A percentile compares a stretch with the other conserved stretches of the same genome.
phyloP scores from a whole-genome alignment of 805 yeast species.

The Torulaspora gathmanii region DNA sequence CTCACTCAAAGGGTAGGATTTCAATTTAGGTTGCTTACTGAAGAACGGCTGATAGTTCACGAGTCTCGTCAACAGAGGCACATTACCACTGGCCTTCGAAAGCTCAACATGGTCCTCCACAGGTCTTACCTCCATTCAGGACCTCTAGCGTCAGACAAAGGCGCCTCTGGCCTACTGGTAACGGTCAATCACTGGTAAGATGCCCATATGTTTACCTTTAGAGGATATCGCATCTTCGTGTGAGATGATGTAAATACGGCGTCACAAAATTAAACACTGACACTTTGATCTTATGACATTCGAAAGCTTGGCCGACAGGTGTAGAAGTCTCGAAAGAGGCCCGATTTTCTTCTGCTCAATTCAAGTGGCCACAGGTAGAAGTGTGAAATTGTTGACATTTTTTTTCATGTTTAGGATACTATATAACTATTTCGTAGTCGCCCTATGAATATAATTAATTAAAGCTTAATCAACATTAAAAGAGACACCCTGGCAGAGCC shows the following conservation, averaged over 20 bases:
- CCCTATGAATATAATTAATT: too few relatives aligned
- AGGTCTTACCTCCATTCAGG: slow-evolving; percentile 22
- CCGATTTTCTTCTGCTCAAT: too few relatives aligned
- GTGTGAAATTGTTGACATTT: too few relatives aligned
- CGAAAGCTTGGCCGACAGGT: background rate
- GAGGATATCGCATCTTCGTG: background rate
- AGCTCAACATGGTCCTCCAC: slow-evolving; percentile 30
- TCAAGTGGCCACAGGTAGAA: too few relatives aligned
- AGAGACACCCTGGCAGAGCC: too few relatives aligned
- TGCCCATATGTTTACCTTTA: slow-evolving; percentile 9
- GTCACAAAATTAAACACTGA: slow-evolving; percentile 5
- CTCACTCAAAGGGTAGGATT: slow-evolving; percentile 43
- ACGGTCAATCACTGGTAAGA: background rate
- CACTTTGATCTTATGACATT: background rate
- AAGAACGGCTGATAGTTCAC: slow-evolving; percentile 37
- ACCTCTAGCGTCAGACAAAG: background rate
- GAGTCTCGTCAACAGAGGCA: slow-evolving; percentile 29
- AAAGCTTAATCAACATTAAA: too few relatives aligned
- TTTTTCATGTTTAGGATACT: too few relatives aligned
- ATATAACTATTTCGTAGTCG: too few relatives aligned
- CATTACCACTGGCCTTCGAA: slow-evolving; percentile 8
- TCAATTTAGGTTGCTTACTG: slow-evolving; percentile 32
- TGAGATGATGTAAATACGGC: background rate
- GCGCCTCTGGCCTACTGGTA: background rate
- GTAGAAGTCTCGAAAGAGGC: too few relatives aligned